Percentiles rank a stretch among this genome's conserved stretches.
Conservation (phyloP, 345 rosid genomes). For the Excoecaria agallocha region DNA sequence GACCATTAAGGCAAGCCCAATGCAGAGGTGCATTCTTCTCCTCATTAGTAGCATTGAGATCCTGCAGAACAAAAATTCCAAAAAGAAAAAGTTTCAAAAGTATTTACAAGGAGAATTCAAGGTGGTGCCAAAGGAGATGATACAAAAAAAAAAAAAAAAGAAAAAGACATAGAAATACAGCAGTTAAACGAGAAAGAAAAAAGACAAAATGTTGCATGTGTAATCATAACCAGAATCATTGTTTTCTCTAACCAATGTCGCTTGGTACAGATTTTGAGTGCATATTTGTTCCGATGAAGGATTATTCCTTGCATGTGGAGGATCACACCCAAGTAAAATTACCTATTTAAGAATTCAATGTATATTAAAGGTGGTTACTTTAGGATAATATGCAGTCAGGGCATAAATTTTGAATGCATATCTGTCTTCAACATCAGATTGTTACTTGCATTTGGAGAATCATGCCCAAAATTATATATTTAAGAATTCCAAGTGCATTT, state of each 20-base stretch:
- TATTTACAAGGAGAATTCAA: neutral
- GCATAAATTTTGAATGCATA: neutral
- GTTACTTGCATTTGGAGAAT: neutral
- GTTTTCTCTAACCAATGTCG: neutral
- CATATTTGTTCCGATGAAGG: neutral
- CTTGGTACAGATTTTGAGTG: neutral
- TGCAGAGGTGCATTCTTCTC: constrained; percentile 92
- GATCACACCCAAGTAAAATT: neutral
- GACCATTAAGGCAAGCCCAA: constrained; percentile 90
- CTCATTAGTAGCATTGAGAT: constrained; percentile 56
- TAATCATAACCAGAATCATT: neutral
- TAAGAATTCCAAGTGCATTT: neutral
- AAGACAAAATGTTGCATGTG: neutral
- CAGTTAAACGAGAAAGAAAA: neutral
- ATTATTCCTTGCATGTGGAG: neutral
- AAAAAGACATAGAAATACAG: neutral
- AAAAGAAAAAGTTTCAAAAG: neutral
- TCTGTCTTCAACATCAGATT: neutral
- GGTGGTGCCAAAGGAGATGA: neutral
- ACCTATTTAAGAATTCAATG: neutral
- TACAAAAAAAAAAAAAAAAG: neutral
- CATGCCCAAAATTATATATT: neutral
- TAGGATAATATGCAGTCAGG: neutral
- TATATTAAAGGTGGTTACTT: neutral
- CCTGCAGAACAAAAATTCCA: constrained; percentile 39